Conservation (phyloP, 2,329 filamentous ascomycete species). For the Xylariales sp. region DNA sequence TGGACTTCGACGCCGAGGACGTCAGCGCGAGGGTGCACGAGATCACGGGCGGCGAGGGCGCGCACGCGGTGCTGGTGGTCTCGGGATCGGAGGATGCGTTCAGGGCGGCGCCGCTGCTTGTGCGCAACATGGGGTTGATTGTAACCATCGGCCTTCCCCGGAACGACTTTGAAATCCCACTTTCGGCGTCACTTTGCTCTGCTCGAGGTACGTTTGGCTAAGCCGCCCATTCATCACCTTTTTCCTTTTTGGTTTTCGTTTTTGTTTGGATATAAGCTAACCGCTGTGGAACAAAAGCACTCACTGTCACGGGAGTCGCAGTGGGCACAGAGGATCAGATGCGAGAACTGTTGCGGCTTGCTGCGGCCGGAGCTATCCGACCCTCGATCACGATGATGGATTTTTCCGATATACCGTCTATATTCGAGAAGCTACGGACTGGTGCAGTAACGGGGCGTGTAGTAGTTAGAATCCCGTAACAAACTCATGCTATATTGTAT, state of each 20-base stretch:
- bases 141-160: background rate
- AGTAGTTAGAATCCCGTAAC: background rate
- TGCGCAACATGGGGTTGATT: slow-evolving; percentile 1
- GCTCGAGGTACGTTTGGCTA: background rate
- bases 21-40: background rate
- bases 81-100: background rate
- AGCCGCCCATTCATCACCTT: background rate
- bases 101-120: background rate
- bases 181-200: background rate
- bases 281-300: no score
- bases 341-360: background rate
- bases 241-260: no score
- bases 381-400: background rate
- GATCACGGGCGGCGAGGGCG: slow-evolving; percentile 1
- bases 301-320: background rate
- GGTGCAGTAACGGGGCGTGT: background rate
- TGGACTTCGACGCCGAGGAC: background rate
- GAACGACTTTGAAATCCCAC: background rate
- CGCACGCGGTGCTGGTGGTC: background rate
- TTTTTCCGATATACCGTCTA: background rate
- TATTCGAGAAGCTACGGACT: background rate
- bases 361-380: background rate
- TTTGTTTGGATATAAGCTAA: no score
- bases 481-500: no score
- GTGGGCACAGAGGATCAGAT: slow-evolving; percentile 1